Evolutionary conservation across 78 protist genomes (phyloP).

Genomic region (Protostelium mycophagum): DNA sequence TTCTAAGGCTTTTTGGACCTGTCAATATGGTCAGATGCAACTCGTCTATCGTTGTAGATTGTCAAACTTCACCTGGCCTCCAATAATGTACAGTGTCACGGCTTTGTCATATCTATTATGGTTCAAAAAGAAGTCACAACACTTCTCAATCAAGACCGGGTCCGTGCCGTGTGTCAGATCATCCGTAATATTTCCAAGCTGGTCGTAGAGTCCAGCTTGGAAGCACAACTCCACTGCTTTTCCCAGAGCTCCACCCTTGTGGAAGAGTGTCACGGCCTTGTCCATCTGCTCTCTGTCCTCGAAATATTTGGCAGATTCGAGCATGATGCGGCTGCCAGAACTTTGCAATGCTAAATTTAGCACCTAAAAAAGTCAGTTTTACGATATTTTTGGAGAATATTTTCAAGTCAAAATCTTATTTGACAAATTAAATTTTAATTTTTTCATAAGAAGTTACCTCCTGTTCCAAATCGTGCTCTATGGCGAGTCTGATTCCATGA

Average conservation of each 20-base stretch:
- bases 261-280: slow-evolving; percentile 69
- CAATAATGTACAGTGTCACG: slow-evolving; percentile 17
- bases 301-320: slow-evolving; percentile 32
- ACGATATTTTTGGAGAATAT: no score
- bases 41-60: no score
- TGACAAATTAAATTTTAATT: background rate
- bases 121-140: slow-evolving; percentile 53
- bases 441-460: slow-evolving; percentile 8
- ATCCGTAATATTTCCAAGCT: slow-evolving; percentile 41
- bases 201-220: slow-evolving; percentile 34
- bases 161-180: slow-evolving; percentile 39
- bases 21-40: background rate
- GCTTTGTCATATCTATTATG: slow-evolving; percentile 61
- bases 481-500: slow-evolving; percentile 70
- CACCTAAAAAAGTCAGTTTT: no score
- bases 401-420: no score
- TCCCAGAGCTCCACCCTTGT: slow-evolving; percentile 54
- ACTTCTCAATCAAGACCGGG: slow-evolving; percentile 19
- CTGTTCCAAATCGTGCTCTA: slow-evolving; percentile 20
- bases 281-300: slow-evolving; percentile 1
- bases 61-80: background rate
- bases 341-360: background rate
- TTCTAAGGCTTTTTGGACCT: background rate
- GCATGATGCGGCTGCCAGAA: background rate
- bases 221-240: slow-evolving; percentile 74